Evolutionary conservation across 2,329 filamentous ascomycete species (phyloP), one percentile per base, ranked within the genome.

Genomic region (Fusarium brachygibbosum): DNA sequence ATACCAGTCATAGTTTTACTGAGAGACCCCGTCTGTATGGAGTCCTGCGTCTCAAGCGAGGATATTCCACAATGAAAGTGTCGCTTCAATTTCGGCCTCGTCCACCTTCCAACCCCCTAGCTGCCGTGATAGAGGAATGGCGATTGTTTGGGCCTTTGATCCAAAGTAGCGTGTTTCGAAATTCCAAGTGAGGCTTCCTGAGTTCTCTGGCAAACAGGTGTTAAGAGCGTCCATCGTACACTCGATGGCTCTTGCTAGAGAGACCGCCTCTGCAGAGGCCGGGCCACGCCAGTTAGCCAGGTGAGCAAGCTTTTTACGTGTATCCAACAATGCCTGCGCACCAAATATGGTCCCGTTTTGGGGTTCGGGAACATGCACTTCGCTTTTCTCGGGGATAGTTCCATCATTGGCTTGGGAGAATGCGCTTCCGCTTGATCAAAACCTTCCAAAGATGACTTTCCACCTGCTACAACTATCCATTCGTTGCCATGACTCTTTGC

Each of bases 121-220:
- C 4, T 29, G 1, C 5, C 9, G 17, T 14, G 11, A 28, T 3
- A 50, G 11, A 6, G 3, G 21, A n/a, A 50, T 28, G 6, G 6
- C 6, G 17, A 21, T 19, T 12, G 0, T 5, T 21, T 46, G 25
- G 4, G 17, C 2, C 5, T 9, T 17, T 19, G 3, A 4, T 3
- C 35, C 28, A 5, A 19, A 9, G 19, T 31, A 40, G 4, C 9
- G n/a, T 6, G 12, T 19, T 14, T 13, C 6, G 1, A 49, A 9
- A 3, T 32, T 13, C 45, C 32, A 38, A 37, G 3, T n/a, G 11
- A 2, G n/a, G 12, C 5, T 4, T n/a, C 3, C 8, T 17, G 21
- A 35, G 10, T 9, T 4, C 3, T 10, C 1, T 16, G 2, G 23
- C 7, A 19, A 3, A 3, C 16, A 19, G 3, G 21, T 6, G 5